Percentiles rank a stretch among this genome's conserved stretches.
Conservation (phyloP, 208 protist genomes). For the Trypanosoma brucei region DNA sequence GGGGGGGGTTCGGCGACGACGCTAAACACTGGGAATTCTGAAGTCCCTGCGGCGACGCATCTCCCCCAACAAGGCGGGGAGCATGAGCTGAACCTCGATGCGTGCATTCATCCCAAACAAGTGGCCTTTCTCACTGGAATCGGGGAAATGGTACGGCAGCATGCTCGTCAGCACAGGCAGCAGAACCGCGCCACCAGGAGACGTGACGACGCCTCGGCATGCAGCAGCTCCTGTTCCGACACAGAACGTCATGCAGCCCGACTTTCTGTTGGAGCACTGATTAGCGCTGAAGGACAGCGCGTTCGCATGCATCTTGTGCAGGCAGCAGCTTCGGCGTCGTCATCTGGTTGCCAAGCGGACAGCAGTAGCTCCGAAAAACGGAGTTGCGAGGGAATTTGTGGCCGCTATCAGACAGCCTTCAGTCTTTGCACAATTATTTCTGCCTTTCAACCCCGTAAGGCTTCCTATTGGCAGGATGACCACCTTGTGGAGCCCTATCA, state of each 20-base stretch:
- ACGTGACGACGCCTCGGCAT: not conserved
- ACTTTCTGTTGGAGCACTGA: conserved; percentile 23
- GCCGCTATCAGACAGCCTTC: conserved; percentile 11
- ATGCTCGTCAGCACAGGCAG: not conserved
- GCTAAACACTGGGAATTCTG: not conserved
- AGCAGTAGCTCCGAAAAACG: not conserved
- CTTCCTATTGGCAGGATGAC: conserved; percentile 53
- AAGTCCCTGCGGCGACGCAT: not conserved
- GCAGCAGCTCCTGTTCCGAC: not conserved
- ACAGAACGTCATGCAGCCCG: not conserved
- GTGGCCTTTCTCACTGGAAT: conserved; percentile 10
- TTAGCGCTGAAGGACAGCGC: conserved; percentile 26
- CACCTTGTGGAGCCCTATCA: conserved; percentile 71
- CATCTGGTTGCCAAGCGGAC: not conserved
- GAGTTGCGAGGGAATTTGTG: not conserved
- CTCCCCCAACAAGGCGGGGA: no score
- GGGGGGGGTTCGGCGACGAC: not conserved
- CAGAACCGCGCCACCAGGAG: not conserved
- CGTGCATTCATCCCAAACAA: not conserved
- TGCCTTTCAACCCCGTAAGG: conserved; percentile 41
- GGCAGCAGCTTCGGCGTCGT: not conserved
- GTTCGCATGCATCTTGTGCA: conserved; percentile 31
- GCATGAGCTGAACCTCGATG: no score
- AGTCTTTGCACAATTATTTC: conserved; percentile 67
- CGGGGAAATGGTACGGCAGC: conserved; percentile 10